Evolutionary conservation across 768 basidiomycete species (phyloP).

Genomic region (Rossbeevera mucosa): DNA sequence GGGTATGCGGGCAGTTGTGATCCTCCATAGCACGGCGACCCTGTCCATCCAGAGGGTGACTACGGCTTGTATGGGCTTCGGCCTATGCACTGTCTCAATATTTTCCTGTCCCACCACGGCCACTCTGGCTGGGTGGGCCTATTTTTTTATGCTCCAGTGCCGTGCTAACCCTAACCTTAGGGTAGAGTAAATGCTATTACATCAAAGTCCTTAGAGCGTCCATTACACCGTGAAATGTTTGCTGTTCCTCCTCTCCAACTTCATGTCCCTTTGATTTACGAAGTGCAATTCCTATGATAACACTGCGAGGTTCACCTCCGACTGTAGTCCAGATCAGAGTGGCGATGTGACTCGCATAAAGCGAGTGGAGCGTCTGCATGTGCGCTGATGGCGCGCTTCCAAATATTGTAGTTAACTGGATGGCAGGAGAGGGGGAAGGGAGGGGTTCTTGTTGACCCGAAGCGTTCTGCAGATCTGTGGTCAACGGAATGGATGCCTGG

Average conservation of each 20-base stretch:
- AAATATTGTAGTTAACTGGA: conserved; percentile 72
- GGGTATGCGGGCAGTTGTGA: conserved; percentile 53
- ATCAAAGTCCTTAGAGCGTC: conserved; percentile 35
- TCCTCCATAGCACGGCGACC: conserved; percentile 54
- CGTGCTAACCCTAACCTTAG: conserved; percentile 29
- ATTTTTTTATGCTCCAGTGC: conserved; percentile 21
- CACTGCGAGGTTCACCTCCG: conserved; percentile 46
- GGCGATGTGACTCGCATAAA: conserved; percentile 85
- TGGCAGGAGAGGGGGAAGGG: conserved; percentile 63
- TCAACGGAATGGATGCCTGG: conserved; percentile 71
- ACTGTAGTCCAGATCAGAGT: conserved; percentile 71
- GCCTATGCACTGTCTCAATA: conserved; percentile 77
- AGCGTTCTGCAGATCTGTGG: conserved; percentile 44
- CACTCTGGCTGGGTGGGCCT: conserved; percentile 49
- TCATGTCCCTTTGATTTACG: conserved; percentile 31
- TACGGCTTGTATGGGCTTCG: conserved; percentile 53
- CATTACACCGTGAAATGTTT: conserved; percentile 50
- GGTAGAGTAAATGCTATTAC: neutral
- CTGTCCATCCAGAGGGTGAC: conserved; percentile 43
- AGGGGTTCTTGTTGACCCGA: conserved; percentile 35
- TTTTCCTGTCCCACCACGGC: conserved; percentile 68
- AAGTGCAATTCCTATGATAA: conserved; percentile 76
- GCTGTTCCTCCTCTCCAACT: conserved; percentile 38
- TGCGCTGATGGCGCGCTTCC: conserved; percentile 70
- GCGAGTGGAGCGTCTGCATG: conserved; percentile 63